Percentiles rank a stretch among this genome's conserved stretches.
Conservation (phyloP, 2,329 filamentous ascomycete genomes). For the Thelonectria blattea region DNA sequence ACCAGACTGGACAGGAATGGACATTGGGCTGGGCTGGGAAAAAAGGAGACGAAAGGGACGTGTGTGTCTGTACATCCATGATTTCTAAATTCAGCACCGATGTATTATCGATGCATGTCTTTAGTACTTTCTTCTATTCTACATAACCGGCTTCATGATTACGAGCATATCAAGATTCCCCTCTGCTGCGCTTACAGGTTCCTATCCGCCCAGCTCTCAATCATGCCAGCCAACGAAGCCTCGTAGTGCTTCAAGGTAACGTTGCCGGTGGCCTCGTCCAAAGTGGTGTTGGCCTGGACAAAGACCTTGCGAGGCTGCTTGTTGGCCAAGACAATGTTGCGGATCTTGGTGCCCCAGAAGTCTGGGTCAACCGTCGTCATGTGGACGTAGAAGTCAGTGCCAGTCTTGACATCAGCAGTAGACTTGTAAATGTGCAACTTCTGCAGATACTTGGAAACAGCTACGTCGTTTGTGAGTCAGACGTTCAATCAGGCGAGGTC, state of each 20-base stretch:
- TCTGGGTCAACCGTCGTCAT: slow-evolving; percentile 83
- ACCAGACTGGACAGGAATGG: slow-evolving; percentile 26
- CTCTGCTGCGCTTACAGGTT: slow-evolving; percentile 45
- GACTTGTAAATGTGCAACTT: slow-evolving; percentile 93
- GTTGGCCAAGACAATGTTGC: slow-evolving; percentile 75
- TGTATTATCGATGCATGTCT: slow-evolving; percentile 11
- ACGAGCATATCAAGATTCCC: slow-evolving; percentile 11
- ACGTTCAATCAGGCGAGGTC: not conserved
- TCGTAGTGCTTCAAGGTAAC: slow-evolving; percentile 88
- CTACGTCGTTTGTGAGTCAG: slow-evolving; percentile 46
- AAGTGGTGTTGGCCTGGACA: slow-evolving; percentile 87
- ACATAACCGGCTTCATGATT: slow-evolving; percentile 19
- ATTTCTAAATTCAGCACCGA: slow-evolving; percentile 3
- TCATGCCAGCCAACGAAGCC: slow-evolving; percentile 78
- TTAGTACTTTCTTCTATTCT: slow-evolving; percentile 25
- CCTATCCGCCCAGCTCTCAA: slow-evolving; percentile 79
- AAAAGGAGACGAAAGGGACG: slow-evolving; percentile 23
- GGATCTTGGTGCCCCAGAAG: slow-evolving; percentile 83
- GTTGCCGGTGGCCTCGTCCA: slow-evolving; percentile 71
- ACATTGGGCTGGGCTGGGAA: slow-evolving; percentile 23
- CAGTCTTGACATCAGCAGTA: slow-evolving; percentile 81
- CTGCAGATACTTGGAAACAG: slow-evolving; percentile 86
- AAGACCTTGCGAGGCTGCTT: slow-evolving; percentile 90
- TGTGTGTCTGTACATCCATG: slow-evolving; percentile 15
- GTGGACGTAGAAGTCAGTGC: slow-evolving; percentile 79